phyloP scores from a whole-genome alignment of 805 yeast genomes.

The Saccharomycopsis olivae region DNA sequence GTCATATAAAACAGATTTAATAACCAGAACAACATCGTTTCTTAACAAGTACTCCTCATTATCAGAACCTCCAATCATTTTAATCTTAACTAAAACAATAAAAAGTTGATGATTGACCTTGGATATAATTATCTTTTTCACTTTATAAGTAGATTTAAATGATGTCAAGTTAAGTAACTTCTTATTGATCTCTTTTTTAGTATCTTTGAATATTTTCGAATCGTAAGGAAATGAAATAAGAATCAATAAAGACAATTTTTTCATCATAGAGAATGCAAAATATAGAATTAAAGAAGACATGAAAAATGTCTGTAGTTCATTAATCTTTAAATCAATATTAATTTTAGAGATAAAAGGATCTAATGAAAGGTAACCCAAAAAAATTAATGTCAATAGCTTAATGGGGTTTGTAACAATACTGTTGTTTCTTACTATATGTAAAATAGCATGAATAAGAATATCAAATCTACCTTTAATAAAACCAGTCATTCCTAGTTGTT shows the following conservation, averaged over 20 bases:
- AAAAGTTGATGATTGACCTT: slow-evolving; percentile 53
- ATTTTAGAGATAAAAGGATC: slow-evolving; percentile 27
- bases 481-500: not conserved
- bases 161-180: slow-evolving; percentile 37
- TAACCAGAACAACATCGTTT: slow-evolving; percentile 35
- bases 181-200: slow-evolving; percentile 31
- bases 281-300: slow-evolving; percentile 36
- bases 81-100: slow-evolving; percentile 43
- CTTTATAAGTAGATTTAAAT: slow-evolving; percentile 39
- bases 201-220: slow-evolving; percentile 27
- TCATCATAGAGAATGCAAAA: slow-evolving; percentile 43
- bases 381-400: slow-evolving; percentile 33
- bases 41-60: slow-evolving; percentile 56
- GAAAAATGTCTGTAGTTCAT: slow-evolving; percentile 35
- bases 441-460: slow-evolving; percentile 1
- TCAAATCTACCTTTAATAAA: slow-evolving; percentile 7
- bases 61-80: slow-evolving; percentile 59
- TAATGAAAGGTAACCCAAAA: slow-evolving; percentile 30
- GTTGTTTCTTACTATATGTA: slow-evolving; percentile 1
- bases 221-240: slow-evolving; percentile 43
- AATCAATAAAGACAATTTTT: slow-evolving; percentile 40
- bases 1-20: slow-evolving; percentile 26
- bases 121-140: slow-evolving; percentile 40
- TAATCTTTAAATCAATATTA: slow-evolving; percentile 24
- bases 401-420: slow-evolving; percentile 18